A percentile compares a stretch with the other conserved stretches of the same genome.
Evolutionary conservation across 148 eudicot species (phyloP).

Genomic region (Fagopyrum homotropicum): DNA sequence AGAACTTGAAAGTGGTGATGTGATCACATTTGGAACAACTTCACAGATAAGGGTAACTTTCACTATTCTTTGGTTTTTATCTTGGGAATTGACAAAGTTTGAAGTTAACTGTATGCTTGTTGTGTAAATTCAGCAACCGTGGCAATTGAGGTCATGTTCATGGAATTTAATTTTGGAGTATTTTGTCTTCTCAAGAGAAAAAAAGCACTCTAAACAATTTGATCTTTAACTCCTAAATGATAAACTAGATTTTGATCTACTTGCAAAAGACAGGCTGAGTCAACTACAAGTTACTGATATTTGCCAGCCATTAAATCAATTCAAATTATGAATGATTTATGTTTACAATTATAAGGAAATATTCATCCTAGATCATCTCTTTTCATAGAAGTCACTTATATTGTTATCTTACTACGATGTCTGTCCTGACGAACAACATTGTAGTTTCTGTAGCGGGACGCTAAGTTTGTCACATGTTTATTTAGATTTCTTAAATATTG

Average conservation of each 20-base stretch:
- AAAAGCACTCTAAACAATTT: too few species aligned
- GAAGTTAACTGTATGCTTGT: background rate
- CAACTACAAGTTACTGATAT: background rate
- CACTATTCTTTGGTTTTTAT: constrained; percentile 6
- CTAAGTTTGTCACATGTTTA: too few species aligned
- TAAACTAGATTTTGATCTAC: too few species aligned
- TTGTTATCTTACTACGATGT: background rate
- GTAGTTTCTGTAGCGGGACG: background rate
- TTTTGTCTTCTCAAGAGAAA: too few species aligned
- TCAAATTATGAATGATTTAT: background rate
- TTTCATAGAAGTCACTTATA: background rate
- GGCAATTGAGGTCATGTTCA: background rate
- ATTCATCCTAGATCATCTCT: background rate
- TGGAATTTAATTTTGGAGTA: too few species aligned
- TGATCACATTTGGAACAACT: constrained; percentile 79
- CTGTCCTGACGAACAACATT: background rate
- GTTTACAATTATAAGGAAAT: background rate
- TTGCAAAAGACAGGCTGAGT: background rate
- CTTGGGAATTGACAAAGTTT: background rate
- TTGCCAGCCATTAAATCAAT: background rate
- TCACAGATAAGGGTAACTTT: constrained; percentile 55
- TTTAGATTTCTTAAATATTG: too few species aligned
- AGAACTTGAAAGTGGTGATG: constrained; percentile 77
- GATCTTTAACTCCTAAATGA: too few species aligned
- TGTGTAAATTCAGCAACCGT: background rate